A percentile compares a stretch with the other conserved stretches of the same genome.
Conservation (phyloP, 73 alveolate species). For the Durusdinium trenchii region DNA sequence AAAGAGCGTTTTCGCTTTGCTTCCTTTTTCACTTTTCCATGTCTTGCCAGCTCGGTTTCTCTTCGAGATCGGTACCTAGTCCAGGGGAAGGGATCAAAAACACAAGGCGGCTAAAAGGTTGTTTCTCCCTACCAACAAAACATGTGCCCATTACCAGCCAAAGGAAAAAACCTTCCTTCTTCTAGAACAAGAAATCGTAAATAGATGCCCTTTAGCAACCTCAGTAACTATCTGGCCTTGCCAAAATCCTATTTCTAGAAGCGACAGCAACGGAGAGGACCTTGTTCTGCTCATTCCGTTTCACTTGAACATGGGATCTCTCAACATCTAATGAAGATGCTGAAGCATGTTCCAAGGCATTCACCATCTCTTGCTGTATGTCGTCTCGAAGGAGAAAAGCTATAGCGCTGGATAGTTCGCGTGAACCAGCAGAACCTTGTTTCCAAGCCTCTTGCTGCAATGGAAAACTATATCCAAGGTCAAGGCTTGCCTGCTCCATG, state of each 20-base stretch:
- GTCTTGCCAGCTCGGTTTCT: neutral
- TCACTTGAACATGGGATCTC: slow-evolving; percentile 12
- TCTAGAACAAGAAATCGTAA: neutral
- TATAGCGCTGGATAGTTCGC: neutral
- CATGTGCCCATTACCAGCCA: neutral
- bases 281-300: neutral
- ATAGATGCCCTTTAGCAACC: neutral
- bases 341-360: neutral
- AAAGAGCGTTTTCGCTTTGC: neutral
- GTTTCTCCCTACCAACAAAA: neutral
- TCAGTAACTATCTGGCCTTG: neutral
- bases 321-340: slow-evolving; percentile 4
- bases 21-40: too few relatives aligned
- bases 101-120: neutral
- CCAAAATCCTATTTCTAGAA: neutral
- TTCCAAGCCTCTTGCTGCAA: slow-evolving; percentile 6
- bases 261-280: neutral
- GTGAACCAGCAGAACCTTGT: neutral
- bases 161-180: neutral
- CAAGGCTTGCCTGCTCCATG: neutral
- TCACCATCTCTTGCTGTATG: neutral
- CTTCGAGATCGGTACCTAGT: slow-evolving; percentile 4
- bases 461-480: neutral
- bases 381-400: neutral
- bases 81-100: neutral